Base-by-base conservation (phyloP, 2,329 filamentous ascomycete genomes). In the Aspergillus spinulosporus region DNA sequence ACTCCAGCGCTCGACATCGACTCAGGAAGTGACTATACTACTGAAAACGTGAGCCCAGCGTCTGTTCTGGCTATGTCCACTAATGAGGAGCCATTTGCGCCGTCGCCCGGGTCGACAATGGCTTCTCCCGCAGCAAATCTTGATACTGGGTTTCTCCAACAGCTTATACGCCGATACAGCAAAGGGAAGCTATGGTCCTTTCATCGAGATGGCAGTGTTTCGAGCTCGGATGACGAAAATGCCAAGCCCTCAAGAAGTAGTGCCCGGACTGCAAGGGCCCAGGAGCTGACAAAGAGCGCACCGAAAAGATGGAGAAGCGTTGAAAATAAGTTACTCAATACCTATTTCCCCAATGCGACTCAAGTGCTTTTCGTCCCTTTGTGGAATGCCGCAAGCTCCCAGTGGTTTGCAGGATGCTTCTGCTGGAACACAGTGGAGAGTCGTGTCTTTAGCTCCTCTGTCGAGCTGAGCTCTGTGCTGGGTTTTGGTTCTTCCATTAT, bases 321-420 rank as follows among this genome's bases (percentile, higher is more conserved):
- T 14, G 69, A 79, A 64, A 74, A 73, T 48, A 64, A 66, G 4
- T 62, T 74, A 45, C 65, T 80, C 7, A 74, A 74, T 28, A 67
- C 71, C 15, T 75, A 77, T 52, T 81, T 83, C 44, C 79, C 79
- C 0, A 71, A 71, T 26, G 76, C 77, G 1, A 69, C 74, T 1
- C 79, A 79, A 48, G 68, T 83, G 3, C 72, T 81, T 3, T 82
- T 82, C 55, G 67, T 82, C 4, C 80, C 80, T 0, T 61, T 82
- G 0, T 82, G 79, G 76, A 80, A 82, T 62, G 74, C 76, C 12
- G 75, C 74, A 9, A 74, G 72, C 21, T 74, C 76, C 43, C 68
- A 80, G 60, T 76, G 79, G 78, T 71, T 78, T 59, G 74, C 70
- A 14, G 80, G 70, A 50, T 77, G 71, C 63, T 78, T 74, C 53